These are phyloP conservation scores for Logfia minima DNA, from an alignment of 129 eudicot genomes.

Conservation along the genomic window DNA sequence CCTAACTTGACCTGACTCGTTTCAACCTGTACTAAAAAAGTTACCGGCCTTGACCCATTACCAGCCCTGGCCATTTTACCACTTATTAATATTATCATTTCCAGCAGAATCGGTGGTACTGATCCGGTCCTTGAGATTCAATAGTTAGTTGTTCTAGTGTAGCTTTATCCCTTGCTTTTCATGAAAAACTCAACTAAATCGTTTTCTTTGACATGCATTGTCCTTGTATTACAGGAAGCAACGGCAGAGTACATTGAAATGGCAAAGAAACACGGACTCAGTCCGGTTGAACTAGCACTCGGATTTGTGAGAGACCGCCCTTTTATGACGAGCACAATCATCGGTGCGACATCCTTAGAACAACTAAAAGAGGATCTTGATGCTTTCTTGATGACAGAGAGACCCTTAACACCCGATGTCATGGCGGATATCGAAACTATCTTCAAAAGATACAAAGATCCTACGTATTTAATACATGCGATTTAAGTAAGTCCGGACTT, in stretches of 20 bases:
- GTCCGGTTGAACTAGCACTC: slow-evolving; percentile 79
- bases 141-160: not conserved
- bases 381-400: slow-evolving; percentile 60
- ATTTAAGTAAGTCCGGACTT: no score
- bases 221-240: slow-evolving; percentile 56
- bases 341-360: slow-evolving; percentile 86
- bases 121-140: not conserved
- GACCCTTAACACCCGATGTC: slow-evolving; percentile 79
- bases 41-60: not conserved
- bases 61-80: not conserved
- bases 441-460: slow-evolving; percentile 83
- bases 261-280: slow-evolving; percentile 84
- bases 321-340: slow-evolving; percentile 78
- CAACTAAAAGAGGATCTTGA: slow-evolving; percentile 89
- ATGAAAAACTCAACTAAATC: not conserved
- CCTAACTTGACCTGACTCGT: not conserved
- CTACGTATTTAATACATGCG: slow-evolving; percentile 41
- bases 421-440: slow-evolving; percentile 62
- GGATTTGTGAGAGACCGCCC: slow-evolving; percentile 83
- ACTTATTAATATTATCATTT: not conserved
- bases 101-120: not conserved
- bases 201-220: not conserved
- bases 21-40: not conserved
- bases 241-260: slow-evolving; percentile 57
- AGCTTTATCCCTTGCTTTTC: not conserved